Evolutionary conservation across 2,329 filamentous ascomycete species (phyloP).

Genomic region (Xylaria arbuscula): DNA sequence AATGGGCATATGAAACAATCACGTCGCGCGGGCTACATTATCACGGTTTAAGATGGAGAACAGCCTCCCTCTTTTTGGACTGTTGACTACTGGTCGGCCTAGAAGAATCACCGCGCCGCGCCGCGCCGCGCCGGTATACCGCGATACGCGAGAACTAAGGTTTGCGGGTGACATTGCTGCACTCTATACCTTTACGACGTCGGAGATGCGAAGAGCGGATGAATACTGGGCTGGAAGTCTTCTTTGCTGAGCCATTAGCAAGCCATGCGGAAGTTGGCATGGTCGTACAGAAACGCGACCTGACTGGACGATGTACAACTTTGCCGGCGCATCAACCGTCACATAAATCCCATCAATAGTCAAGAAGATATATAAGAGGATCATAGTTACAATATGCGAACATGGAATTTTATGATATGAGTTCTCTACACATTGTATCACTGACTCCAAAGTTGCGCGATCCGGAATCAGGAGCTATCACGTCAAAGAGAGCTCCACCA

Average conservation of each 20-base stretch:
- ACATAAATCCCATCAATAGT: too few species aligned
- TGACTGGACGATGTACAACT: too few species aligned
- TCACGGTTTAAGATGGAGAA: slow-evolving; percentile 10
- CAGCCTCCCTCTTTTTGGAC: neutral
- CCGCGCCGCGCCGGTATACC: neutral
- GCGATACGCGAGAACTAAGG: neutral
- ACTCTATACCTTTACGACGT: neutral
- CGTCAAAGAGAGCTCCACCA: too few species aligned
- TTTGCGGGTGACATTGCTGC: neutral
- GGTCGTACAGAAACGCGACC: neutral
- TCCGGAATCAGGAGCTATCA: too few species aligned
- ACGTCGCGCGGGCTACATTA: neutral
- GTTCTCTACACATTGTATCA: too few species aligned
- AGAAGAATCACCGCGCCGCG: neutral
- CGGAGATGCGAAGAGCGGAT: too few species aligned
- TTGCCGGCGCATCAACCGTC: too few species aligned
- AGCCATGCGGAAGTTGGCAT: neutral
- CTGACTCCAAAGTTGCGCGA: too few species aligned
- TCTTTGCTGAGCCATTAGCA: neutral
- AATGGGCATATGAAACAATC: neutral
- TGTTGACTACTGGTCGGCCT: neutral
- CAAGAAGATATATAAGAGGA: too few species aligned
- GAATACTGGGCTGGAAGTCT: neutral
- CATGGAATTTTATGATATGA: too few species aligned
- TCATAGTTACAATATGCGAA: too few species aligned